Evolutionary conservation across 371 early-diverging fungal genomes (phyloP).

Genomic region (Dinochytrium kinnereticum): DNA sequence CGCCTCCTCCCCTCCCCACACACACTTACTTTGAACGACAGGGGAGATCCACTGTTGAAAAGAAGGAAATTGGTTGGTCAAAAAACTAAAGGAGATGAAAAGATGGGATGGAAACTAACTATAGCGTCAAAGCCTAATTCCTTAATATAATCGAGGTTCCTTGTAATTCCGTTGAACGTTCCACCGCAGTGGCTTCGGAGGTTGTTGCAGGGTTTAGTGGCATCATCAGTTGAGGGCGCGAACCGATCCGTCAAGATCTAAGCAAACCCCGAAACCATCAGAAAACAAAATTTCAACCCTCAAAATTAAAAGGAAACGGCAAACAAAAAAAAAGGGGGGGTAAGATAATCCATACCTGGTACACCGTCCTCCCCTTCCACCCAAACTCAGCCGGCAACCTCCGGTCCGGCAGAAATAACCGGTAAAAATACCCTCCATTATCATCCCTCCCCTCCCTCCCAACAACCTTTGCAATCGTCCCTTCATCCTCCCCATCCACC

Average conservation of each 20-base stretch:
- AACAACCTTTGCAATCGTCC: neutral
- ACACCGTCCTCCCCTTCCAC: conserved; percentile 49
- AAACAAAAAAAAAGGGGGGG: neutral
- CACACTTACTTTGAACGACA: neutral
- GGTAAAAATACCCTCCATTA: conserved; percentile 8
- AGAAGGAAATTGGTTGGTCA: neutral
- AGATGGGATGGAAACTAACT: conserved; percentile 38
- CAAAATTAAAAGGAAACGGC: neutral
- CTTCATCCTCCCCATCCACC: neutral
- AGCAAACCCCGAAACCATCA: too few relatives aligned
- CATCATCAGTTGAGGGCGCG: conserved; percentile 32
- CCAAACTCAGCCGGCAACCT: conserved; percentile 22
- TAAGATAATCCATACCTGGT: conserved; percentile 36
- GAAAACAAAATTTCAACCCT: too few relatives aligned
- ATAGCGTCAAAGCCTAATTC: conserved; percentile 55
- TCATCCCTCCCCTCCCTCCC: neutral
- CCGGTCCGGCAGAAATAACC: neutral
- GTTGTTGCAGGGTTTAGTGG: conserved; percentile 31
- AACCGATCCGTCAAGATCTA: conserved; percentile 51
- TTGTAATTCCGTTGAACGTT: conserved; percentile 46
- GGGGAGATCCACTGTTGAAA: neutral
- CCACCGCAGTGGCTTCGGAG: conserved; percentile 56
- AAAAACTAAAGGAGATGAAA: neutral
- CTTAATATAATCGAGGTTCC: conserved; percentile 48
- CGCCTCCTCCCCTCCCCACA: too few relatives aligned